Percentiles rank a stretch among this genome's conserved stretches.
phyloP scores from a whole-genome alignment of 371 early-diverging fungal species.

The Coemansia sp. region DNA sequence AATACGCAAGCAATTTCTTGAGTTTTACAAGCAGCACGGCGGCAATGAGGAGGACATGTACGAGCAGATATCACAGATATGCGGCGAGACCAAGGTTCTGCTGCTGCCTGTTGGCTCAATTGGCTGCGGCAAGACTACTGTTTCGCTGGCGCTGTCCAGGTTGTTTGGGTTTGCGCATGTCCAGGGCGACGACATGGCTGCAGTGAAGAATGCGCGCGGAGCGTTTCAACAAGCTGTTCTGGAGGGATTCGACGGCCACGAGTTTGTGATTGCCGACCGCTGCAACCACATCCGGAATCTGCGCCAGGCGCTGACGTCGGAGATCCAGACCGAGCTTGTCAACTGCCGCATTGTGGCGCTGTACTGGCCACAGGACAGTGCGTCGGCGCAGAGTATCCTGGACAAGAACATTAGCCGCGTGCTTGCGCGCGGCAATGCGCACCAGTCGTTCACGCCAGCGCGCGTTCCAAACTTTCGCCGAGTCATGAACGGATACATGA shows the following conservation, averaged over 20 bases:
- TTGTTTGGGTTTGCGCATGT: conserved; percentile 66
- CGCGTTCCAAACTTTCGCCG: conserved; percentile 55
- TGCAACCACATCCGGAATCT: conserved; percentile 68
- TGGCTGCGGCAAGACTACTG: conserved; percentile 74
- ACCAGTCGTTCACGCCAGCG: conserved; percentile 70
- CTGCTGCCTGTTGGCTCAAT: conserved; percentile 73
- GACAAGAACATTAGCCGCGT: conserved; percentile 58
- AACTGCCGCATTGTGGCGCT: conserved; percentile 64
- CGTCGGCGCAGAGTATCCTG: conserved; percentile 48
- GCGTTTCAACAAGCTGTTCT: conserved; percentile 59
- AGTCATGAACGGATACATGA: conserved; percentile 59
- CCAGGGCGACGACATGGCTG: conserved; percentile 72
- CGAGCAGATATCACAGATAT: conserved; percentile 9
- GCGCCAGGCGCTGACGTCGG: conserved; percentile 55
- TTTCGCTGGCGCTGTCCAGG: conserved; percentile 57
- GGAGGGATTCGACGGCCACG: conserved; percentile 51
- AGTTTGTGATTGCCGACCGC: conserved; percentile 66
- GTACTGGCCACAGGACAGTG: conserved; percentile 64
- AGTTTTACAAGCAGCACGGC: conserved; percentile 49
- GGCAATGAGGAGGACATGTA: conserved; percentile 22
- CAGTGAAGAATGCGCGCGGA: conserved; percentile 54
- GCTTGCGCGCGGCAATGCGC: conserved; percentile 66
- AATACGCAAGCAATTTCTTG: conserved; percentile 71
- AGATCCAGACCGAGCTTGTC: conserved; percentile 56
- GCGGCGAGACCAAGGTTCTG: conserved; percentile 55